Conservation (phyloP, 2,329 filamentous ascomycete genomes). For the Pyrenochaeta sp. region DNA sequence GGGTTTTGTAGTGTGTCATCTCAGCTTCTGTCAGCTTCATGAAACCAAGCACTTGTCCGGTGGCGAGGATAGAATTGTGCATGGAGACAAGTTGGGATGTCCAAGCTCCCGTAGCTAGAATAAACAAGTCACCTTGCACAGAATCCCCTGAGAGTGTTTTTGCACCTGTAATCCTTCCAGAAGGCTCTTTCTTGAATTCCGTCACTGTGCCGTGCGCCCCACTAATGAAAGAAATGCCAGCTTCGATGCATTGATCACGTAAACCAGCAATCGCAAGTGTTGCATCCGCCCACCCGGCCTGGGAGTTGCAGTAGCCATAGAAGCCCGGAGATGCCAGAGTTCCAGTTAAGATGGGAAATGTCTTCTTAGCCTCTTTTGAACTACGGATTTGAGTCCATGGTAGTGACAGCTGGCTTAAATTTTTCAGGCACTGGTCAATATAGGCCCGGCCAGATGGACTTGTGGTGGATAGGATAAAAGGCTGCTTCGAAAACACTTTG, state of each 20-base stretch:
- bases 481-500: conserved; percentile 62
- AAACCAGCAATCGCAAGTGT: conserved; percentile 17
- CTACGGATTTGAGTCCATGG: background rate
- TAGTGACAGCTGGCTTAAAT: conserved; percentile 12
- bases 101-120: conserved; percentile 39
- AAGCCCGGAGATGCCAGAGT: background rate
- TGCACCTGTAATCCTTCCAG: conserved; percentile 7
- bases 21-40: conserved; percentile 12
- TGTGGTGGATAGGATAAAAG: conserved; percentile 39
- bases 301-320: conserved; percentile 17
- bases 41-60: conserved; percentile 15
- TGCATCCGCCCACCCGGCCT: conserved; percentile 27
- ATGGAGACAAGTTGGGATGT: conserved; percentile 21
- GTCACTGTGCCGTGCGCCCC: conserved; percentile 10
- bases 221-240: conserved; percentile 13
- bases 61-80: conserved; percentile 15
- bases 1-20: background rate
- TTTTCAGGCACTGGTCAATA: conserved; percentile 6
- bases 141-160: conserved; percentile 5
- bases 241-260: conserved; percentile 9
- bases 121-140: conserved; percentile 25
- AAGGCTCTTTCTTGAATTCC: conserved; percentile 3
- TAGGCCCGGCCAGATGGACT: conserved; percentile 35
- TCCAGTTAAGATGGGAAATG: conserved; percentile 17
- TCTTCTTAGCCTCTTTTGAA: conserved; percentile 17